These are phyloP conservation scores for Cyamopsis tetragonoloba DNA, from an alignment of 306 rosid genomes.

Conservation along the genomic window DNA sequence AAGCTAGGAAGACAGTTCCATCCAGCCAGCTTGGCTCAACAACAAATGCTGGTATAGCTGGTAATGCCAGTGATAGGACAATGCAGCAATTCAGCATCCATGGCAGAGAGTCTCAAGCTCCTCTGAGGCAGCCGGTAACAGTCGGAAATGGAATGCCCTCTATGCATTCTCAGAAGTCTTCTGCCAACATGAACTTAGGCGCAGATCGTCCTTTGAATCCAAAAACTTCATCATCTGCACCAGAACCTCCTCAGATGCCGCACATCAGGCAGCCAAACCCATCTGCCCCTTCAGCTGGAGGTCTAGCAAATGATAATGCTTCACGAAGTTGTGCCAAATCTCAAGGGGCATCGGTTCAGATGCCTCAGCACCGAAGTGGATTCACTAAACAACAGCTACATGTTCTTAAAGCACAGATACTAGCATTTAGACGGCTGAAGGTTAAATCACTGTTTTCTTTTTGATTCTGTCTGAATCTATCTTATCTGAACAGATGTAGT, in stretches of 20 bases:
- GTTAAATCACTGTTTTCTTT: slow-evolving; percentile 37
- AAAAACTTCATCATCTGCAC: slow-evolving; percentile 46
- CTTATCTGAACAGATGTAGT: slow-evolving; percentile 13
- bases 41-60: slow-evolving; percentile 43
- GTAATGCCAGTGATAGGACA: slow-evolving; percentile 42
- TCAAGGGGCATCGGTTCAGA: slow-evolving; percentile 60
- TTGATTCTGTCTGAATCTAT: not conserved
- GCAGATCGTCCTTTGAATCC: slow-evolving; percentile 50
- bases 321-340: slow-evolving; percentile 42
- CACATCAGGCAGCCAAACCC: slow-evolving; percentile 62
- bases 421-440: slow-evolving; percentile 97
- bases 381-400: slow-evolving; percentile 94
- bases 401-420: slow-evolving; percentile 96
- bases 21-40: slow-evolving; percentile 58
- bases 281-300: slow-evolving; percentile 56
- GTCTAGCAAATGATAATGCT: slow-evolving; percentile 53
- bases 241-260: slow-evolving; percentile 62
- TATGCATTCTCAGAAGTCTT: slow-evolving; percentile 54
- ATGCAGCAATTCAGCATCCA: slow-evolving; percentile 59
- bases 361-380: slow-evolving; percentile 48
- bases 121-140: slow-evolving; percentile 47
- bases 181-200: slow-evolving; percentile 52
- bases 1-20: slow-evolving; percentile 68
- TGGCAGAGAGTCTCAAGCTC: slow-evolving; percentile 72
- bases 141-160: slow-evolving; percentile 70